Base-by-base conservation (phyloP, 768 basidiomycete species). In the Tulasnella sp. region DNA sequence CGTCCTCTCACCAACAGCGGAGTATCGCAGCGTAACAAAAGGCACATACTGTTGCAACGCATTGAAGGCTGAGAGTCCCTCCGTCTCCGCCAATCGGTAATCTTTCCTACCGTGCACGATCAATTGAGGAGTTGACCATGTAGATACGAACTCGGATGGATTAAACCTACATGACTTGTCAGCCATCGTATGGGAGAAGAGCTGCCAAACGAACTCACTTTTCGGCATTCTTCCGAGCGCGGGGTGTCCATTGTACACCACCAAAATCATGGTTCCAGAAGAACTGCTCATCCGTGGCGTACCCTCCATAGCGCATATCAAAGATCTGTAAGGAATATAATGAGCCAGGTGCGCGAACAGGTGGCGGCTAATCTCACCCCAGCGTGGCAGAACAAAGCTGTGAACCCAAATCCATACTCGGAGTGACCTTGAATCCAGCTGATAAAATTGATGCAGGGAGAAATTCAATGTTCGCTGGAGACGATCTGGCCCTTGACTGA, bases 381-480 rank as follows among this genome's bases (percentile, higher is more conserved):
- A 67, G 98, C 95, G 67, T 98, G 95, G 65, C 84, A 85, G 11
- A 94, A 80, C 44, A 97, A 76, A 3, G 91, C 90, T 73, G 94
- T 96, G 77, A 98, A 96, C 21, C 80, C 79, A 68, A 92, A 91
- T 2, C 79, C 84, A 64, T 77, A 89, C 65, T 95, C 91, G 9
- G 89, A 88, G 68, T 96, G 89, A 0, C 92, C 90, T 72, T 95
- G 88, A 56, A 96, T 93, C 90, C 90, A 96, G 70, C 92, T 95
- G n/a, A n/a, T 95, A n/a, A n/a, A n/a, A n/a, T n/a, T n/a, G n/a
- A n/a, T n/a, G n/a, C n/a, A n/a, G n/a, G n/a, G n/a, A n/a, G n/a
- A n/a, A n/a, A n/a, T n/a, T n/a, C n/a, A n/a, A n/a, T n/a, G n/a
- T n/a, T n/a, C n/a, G n/a, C n/a, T n/a, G n/a, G n/a, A n/a, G n/a